A percentile compares a stretch with the other conserved stretches of the same genome.
phyloP scores from a whole-genome alignment of 176 grass and related monocot species.

The Zoysia pacifica region DNA sequence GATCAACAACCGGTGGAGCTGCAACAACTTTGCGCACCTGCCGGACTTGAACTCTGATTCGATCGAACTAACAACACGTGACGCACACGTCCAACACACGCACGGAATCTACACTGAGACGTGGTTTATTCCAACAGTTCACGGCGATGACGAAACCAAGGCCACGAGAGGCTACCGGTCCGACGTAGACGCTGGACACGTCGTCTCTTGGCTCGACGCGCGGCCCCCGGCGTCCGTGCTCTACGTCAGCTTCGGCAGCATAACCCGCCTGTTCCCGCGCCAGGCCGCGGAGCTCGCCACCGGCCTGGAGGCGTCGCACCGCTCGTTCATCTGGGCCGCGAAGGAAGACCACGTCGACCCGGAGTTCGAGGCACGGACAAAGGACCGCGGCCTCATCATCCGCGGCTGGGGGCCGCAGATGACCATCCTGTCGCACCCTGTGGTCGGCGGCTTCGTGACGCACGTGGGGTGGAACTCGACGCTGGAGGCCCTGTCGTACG shows the following conservation, averaged over 20 bases:
- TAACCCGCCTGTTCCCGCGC: constrained; percentile 14
- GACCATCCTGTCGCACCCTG: constrained; percentile 52
- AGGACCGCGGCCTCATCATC: constrained; percentile 45
- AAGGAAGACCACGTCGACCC: constrained; percentile 23
- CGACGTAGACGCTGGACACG: no score
- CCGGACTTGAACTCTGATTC: no score
- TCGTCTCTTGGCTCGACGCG: no score
- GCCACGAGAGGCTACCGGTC: no score
- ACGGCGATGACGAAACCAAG: no score
- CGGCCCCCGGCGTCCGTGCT: constrained; percentile 40
- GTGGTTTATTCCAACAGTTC: no score
- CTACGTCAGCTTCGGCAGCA: constrained; percentile 59
- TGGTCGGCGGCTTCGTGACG: constrained; percentile 56
- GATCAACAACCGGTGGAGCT: no score
- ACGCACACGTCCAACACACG: no score
- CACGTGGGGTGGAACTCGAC: constrained; percentile 75
- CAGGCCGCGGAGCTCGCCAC: constrained; percentile 54
- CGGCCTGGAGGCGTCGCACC: constrained; percentile 46
- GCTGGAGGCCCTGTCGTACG: constrained; percentile 50
- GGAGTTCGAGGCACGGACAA: constrained; percentile 38
- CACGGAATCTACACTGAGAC: no score
- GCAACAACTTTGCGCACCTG: no score
- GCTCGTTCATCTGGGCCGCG: constrained; percentile 42
- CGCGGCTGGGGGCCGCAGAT: constrained; percentile 76
- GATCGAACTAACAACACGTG: no score